Evolutionary conservation across 164 flowering plant genomes (phyloP), one percentile per base, ranked within the genome.

Genomic region (Protea cynaroides): DNA sequence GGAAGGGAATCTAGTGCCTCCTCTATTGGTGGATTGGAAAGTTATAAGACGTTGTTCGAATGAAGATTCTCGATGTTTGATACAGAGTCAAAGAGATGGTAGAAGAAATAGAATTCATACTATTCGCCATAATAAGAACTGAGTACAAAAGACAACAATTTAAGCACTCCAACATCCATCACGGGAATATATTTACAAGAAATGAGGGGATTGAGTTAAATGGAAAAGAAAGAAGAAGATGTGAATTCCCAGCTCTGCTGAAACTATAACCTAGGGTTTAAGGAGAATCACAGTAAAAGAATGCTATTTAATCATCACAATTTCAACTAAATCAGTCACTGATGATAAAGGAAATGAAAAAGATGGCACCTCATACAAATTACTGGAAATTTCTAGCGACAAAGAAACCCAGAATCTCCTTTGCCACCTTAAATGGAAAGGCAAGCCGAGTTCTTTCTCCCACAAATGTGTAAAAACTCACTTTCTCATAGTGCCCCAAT

Each of bases 1-100:
- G 72, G 38, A 94, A 86, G 57, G 96, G 93, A 69, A 94, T 76
- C 89, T 83, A 91, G 65, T 84, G 89, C 68, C 92, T 36, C 8
- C 93, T 96, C 0, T 17, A 69, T 56, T 74, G 51, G 46, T 60
- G 71, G 56, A 92, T 80, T 7, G 81, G 67, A 59, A 92, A 84
- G 0, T 69, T 77, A 66, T 73, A 90, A 17, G 53, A 37, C 11
- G 90, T 80, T 18, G 65, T 53, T 22, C 63, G 81, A 51, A 52
- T 71, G 60, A 90, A 66, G 34, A 92, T 66, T 64, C 84, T 64
- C 18, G 96, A 91, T 11, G 93, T 88, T 65, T 53, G 65, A 71
- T 72, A 83, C 25, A 90, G 71, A 63, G 57, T 61, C 58, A 75
- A 62, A 43, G 63, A 73, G 2, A 65, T 18, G 5, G 59, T 8